phyloP scores from a whole-genome alignment of 352 stramenopile genomes.

The Peronospora belbahrii region DNA sequence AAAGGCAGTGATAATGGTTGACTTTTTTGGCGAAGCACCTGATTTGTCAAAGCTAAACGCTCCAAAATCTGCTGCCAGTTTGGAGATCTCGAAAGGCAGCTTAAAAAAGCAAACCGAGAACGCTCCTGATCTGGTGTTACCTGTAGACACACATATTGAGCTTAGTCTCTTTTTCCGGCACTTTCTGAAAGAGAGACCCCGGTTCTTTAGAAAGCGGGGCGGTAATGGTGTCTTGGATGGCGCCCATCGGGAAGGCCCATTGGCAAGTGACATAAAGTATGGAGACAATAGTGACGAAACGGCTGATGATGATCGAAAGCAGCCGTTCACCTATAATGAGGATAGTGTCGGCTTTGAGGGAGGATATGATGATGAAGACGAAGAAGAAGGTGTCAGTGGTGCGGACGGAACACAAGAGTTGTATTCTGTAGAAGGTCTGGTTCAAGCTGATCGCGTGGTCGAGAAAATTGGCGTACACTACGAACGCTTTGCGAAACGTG shows the following conservation, averaged over 20 bases:
- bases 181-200: constrained; percentile 68
- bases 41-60: constrained; percentile 44
- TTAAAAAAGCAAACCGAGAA: constrained; percentile 47
- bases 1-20: constrained; percentile 32
- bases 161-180: constrained; percentile 61
- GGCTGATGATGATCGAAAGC: constrained; percentile 12
- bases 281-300: constrained; percentile 11
- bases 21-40: constrained; percentile 47
- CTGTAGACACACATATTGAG: constrained; percentile 70
- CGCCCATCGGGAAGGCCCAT: constrained; percentile 8
- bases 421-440: constrained; percentile 49
- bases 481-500: constrained; percentile 91
- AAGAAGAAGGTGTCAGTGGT: constrained; percentile 29
- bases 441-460: constrained; percentile 88
- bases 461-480: constrained; percentile 93
- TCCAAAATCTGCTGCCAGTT: constrained; percentile 24
- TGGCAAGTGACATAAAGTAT: constrained; percentile 11
- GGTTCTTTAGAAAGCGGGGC: constrained; percentile 44
- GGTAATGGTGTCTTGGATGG: constrained; percentile 4
- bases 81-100: constrained; percentile 44
- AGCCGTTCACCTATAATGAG: constrained; percentile 34
- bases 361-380: constrained; percentile 26
- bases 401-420: constrained; percentile 18
- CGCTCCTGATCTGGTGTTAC: constrained; percentile 56
- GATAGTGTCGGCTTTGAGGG: constrained; percentile 33